Evolutionary conservation across 2,329 filamentous ascomycete species (phyloP).

Genomic region (Alternaria longipes): DNA sequence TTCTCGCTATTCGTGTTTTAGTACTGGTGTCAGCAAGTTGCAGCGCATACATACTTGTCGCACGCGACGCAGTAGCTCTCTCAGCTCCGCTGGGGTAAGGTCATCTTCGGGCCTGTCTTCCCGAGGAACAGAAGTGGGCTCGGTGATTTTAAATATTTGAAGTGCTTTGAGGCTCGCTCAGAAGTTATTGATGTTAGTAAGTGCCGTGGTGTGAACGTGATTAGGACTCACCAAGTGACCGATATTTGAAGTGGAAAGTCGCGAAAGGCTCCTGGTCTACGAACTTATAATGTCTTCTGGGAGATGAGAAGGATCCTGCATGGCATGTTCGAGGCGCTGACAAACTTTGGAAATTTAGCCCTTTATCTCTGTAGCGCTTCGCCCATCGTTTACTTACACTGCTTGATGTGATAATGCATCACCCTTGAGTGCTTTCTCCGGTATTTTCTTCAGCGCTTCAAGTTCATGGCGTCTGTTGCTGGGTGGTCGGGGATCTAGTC

Average conservation of each 20-base stretch:
- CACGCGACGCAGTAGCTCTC: conserved; percentile 6
- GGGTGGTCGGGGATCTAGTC: neutral
- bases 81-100: conserved; percentile 7
- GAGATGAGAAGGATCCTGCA: too few relatives aligned
- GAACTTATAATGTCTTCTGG: neutral
- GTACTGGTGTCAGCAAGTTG: neutral
- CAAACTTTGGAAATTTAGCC: too few relatives aligned
- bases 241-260: conserved; percentile 20
- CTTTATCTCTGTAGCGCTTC: too few relatives aligned
- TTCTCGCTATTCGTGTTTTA: conserved; percentile 6
- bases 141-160: too few relatives aligned
- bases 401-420: conserved; percentile 21
- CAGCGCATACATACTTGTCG: conserved; percentile 9
- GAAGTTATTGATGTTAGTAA: neutral
- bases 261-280: conserved; percentile 10
- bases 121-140: too few relatives aligned
- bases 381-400: conserved; percentile 1
- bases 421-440: conserved; percentile 23
- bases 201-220: neutral
- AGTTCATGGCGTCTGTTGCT: neutral
- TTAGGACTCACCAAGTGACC: conserved; percentile 12
- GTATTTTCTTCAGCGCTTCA: neutral
- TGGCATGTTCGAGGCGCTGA: too few relatives aligned
- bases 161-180: neutral
- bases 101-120: conserved; percentile 1